Conservation (phyloP, 1,284 basidiomycete genomes). For the Golubevia pallescens region DNA sequence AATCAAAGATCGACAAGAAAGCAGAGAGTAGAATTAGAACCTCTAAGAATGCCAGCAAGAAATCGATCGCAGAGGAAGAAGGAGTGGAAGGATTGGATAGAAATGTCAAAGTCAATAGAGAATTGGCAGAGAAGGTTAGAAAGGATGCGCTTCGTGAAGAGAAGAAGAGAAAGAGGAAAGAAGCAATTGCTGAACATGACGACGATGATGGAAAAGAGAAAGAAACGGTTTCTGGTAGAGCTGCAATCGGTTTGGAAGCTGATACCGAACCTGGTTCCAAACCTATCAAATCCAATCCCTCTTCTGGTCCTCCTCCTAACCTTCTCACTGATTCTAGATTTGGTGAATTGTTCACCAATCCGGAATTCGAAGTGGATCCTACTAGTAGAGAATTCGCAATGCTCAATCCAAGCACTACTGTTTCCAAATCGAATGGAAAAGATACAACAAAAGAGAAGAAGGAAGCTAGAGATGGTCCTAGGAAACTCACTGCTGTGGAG, state of each 20-base stretch:
- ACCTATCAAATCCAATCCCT: too few species aligned
- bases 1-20: constrained; percentile 89
- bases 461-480: neutral
- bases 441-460: constrained; percentile 10
- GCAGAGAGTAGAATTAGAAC: constrained; percentile 86
- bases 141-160: constrained; percentile 76
- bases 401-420: constrained; percentile 81
- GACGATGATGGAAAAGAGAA: constrained; percentile 48
- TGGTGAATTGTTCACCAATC: constrained; percentile 86
- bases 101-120: constrained; percentile 83
- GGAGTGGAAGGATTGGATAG: constrained; percentile 36
- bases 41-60: constrained; percentile 69
- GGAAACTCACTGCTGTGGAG: constrained; percentile 64
- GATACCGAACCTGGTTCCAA: too few species aligned
- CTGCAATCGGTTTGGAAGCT: constrained; percentile 3
- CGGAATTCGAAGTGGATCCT: constrained; percentile 93
- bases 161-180: constrained; percentile 70
- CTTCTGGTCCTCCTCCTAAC: constrained; percentile 11
- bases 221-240: constrained; percentile 51
- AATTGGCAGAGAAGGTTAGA: constrained; percentile 82
- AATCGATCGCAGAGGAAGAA: constrained; percentile 21
- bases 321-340: constrained; percentile 88
- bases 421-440: constrained; percentile 47
- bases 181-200: constrained; percentile 21
- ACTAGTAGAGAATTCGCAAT: constrained; percentile 83